Conservation (phyloP, 2,329 filamentous ascomycete genomes). For the Cladosporium sp. region DNA sequence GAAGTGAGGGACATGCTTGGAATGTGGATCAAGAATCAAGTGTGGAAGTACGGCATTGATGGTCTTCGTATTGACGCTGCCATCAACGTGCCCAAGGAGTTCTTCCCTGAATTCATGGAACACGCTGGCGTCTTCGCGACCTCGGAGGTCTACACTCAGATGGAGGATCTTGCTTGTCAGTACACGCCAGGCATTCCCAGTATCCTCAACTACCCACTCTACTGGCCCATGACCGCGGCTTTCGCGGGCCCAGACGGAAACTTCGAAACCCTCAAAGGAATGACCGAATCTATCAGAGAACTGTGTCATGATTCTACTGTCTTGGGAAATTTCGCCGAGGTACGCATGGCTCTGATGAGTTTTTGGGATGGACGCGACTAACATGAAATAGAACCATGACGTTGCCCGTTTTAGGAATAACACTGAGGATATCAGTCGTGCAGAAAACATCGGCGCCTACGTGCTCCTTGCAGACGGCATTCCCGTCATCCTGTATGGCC, state of each 20-base stretch:
- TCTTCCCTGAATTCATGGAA: conserved; percentile 26
- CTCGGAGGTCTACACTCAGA: conserved; percentile 27
- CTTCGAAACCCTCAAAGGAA: conserved; percentile 5
- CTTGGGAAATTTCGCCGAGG: conserved; percentile 19
- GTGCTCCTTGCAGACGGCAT: conserved; percentile 19
- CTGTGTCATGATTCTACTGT: conserved; percentile 14
- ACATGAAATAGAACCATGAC: conserved; percentile 18
- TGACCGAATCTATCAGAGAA: neutral
- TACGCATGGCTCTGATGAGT: neutral
- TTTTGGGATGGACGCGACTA: neutral
- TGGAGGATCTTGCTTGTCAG: conserved; percentile 23
- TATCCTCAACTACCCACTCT: conserved; percentile 31
- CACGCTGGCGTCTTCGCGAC: conserved; percentile 28
- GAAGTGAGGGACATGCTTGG: conserved; percentile 34
- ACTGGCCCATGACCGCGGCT: conserved; percentile 34
- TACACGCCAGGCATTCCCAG: conserved; percentile 27
- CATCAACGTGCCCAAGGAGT: conserved; percentile 29
- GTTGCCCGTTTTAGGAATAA: conserved; percentile 16
- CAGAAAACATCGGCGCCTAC: conserved; percentile 17
- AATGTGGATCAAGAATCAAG: conserved; percentile 34
- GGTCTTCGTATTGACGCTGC: conserved; percentile 32
- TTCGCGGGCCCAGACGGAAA: conserved; percentile 30
- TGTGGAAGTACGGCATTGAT: conserved; percentile 36
- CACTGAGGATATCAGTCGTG: conserved; percentile 16
- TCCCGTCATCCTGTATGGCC: conserved; percentile 21